A percentile compares a stretch with the other conserved stretches of the same genome.
phyloP scores from a whole-genome alignment of 495 filamentous ascomycete species.

The Xylaria acuta region DNA sequence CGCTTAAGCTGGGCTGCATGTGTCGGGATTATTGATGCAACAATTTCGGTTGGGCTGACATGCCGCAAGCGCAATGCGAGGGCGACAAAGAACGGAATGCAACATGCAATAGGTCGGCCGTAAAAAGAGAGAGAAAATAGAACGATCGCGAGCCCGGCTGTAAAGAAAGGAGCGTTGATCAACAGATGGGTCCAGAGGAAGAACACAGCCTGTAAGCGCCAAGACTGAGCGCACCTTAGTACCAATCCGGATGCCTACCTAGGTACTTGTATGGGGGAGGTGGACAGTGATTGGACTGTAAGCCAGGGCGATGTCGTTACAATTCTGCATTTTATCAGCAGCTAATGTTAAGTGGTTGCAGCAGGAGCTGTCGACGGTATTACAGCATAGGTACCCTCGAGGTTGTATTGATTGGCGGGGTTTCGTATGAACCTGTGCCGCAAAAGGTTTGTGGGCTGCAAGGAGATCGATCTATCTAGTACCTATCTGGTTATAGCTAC shows the following conservation, averaged over 20 bases:
- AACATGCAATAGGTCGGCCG: neutral
- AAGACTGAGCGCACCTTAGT: neutral
- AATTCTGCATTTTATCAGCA: neutral
- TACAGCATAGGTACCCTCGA: neutral
- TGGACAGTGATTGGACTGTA: too few relatives aligned
- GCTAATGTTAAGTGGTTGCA: neutral
- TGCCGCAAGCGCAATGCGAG: neutral
- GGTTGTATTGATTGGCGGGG: neutral
- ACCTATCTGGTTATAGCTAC: neutral
- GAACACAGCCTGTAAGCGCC: conserved; percentile 1
- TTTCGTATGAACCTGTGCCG: neutral
- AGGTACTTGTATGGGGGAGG: neutral
- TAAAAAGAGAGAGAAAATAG: neutral
- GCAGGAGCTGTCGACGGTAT: neutral
- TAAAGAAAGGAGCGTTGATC: neutral
- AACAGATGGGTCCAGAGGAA: neutral
- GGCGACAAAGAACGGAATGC: neutral
- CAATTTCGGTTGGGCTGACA: neutral
- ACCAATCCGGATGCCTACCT: conserved; percentile 1
- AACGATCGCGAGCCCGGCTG: neutral
- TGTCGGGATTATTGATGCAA: neutral
- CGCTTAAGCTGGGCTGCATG: neutral
- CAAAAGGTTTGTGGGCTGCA: neutral
- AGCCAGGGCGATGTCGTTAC: neutral
- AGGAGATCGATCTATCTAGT: neutral